phyloP scores from a whole-genome alignment of 2,329 filamentous ascomycete genomes.

The Trichoderma asperellum region DNA sequence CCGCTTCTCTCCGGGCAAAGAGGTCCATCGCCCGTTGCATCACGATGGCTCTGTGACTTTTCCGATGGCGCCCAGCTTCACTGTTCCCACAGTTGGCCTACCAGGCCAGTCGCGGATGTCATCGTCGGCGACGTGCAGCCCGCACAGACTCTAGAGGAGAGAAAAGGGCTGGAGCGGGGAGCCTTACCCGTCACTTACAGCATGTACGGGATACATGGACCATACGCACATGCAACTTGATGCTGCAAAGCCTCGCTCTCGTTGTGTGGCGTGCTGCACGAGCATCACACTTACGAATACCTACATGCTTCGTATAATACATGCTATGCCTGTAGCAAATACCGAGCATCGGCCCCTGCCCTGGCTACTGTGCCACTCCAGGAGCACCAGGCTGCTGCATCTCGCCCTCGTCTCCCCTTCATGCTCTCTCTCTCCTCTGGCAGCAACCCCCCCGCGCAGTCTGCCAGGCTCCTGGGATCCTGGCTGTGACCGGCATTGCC shows the following conservation, averaged over 20 bases:
- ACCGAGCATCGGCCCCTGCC: background rate
- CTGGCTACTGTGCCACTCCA: background rate
- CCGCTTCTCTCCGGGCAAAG: slow-evolving; percentile 7
- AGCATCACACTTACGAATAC: background rate
- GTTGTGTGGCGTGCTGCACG: background rate
- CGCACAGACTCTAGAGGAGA: background rate
- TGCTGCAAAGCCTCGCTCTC: background rate
- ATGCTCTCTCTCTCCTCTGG: background rate
- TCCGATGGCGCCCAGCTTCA: slow-evolving; percentile 3
- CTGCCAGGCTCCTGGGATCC: slow-evolving; percentile 10
- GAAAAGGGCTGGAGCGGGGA: background rate
- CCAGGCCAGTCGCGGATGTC: slow-evolving; percentile 6
- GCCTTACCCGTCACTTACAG: background rate
- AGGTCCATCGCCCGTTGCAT: background rate
- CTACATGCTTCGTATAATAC: background rate
- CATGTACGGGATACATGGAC: too few relatives aligned
- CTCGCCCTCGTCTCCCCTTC: background rate
- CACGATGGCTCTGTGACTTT: background rate
- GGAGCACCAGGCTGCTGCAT: background rate
- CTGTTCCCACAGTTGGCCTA: background rate
- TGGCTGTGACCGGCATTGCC: slow-evolving; percentile 21
- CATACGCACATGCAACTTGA: background rate
- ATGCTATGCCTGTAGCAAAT: background rate
- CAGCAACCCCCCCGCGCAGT: background rate
- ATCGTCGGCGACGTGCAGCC: background rate